Percentiles rank a stretch among this genome's conserved stretches.
Evolutionary conservation across 257 asterid genomes (phyloP).

Genomic region (Anisodus tanguticus): DNA sequence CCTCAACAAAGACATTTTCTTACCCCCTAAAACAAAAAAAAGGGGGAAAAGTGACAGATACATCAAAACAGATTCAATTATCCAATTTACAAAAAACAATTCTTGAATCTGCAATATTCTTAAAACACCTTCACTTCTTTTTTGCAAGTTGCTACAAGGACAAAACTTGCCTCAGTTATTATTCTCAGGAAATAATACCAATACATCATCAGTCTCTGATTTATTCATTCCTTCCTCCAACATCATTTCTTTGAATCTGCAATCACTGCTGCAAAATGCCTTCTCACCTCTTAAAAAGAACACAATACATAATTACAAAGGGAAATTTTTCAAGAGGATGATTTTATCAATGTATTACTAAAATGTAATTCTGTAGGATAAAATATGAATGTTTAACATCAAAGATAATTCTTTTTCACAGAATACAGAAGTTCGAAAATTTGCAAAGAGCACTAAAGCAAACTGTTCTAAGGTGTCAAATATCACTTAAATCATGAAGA

Average conservation of each 20-base stretch:
- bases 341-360: background rate
- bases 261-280: slow-evolving; percentile 76
- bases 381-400: background rate
- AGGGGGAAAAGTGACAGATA: background rate
- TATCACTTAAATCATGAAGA: background rate
- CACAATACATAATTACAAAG: background rate
- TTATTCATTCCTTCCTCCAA: slow-evolving; percentile 50
- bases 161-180: slow-evolving; percentile 27
- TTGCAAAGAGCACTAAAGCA: background rate
- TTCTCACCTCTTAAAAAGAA: slow-evolving; percentile 65
- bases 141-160: slow-evolving; percentile 21
- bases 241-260: slow-evolving; percentile 65
- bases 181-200: slow-evolving; percentile 38
- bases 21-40: background rate
- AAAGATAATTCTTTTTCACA: background rate
- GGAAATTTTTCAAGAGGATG: background rate
- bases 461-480: background rate
- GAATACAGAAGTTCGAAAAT: background rate
- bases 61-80: slow-evolving; percentile 27
- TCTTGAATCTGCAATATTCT: slow-evolving; percentile 27
- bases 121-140: background rate
- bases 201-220: slow-evolving; percentile 44
- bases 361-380: background rate
- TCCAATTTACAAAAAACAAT: slow-evolving; percentile 32
- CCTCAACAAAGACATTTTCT: slow-evolving; percentile 12